Conservation (phyloP, 768 basidiomycete genomes). For the Leccinum sublutescens region DNA sequence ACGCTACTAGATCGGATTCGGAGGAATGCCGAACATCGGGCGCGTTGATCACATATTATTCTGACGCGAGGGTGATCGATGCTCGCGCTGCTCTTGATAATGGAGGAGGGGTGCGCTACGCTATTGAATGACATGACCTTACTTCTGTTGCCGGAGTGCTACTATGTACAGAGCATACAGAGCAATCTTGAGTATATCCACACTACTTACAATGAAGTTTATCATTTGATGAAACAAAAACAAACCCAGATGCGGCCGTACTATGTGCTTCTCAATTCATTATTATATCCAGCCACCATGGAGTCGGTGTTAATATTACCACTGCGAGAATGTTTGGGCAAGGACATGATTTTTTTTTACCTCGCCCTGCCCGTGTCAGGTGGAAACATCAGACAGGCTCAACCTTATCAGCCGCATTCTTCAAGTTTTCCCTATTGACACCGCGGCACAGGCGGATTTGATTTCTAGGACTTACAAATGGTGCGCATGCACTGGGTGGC, state of each 20-base stretch:
- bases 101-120: neutral
- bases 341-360: neutral
- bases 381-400: neutral
- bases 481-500: neutral
- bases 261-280: neutral
- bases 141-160: too few relatives aligned
- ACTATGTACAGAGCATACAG: too few relatives aligned
- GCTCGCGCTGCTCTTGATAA: slow-evolving; percentile 6
- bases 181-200: neutral
- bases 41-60: slow-evolving; percentile 10
- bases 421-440: too few relatives aligned
- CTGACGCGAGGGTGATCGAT: slow-evolving; percentile 1
- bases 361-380: neutral
- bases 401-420: neutral
- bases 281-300: neutral
- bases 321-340: neutral
- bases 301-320: too few relatives aligned
- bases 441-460: too few relatives aligned
- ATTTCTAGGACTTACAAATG: too few relatives aligned
- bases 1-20: neutral
- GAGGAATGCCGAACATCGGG: slow-evolving; percentile 8
- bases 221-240: neutral
- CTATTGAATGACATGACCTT: neutral
- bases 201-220: neutral
- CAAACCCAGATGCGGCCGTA: neutral